phyloP scores from a whole-genome alignment of 768 basidiomycete species.

The Mycena capillaripes region DNA sequence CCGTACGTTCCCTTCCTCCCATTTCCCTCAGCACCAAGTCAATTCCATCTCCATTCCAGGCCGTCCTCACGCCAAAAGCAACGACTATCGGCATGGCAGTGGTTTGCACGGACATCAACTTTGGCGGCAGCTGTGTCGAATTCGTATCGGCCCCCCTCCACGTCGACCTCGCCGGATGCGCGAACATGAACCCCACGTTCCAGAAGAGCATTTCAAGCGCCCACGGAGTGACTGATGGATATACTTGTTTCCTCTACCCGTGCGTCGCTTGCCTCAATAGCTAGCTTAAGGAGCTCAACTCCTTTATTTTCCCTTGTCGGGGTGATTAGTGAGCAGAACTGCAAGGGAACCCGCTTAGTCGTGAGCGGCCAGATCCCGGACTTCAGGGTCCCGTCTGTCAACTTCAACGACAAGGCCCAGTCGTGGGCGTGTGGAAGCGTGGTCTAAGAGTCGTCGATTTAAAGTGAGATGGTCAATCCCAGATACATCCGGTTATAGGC shows the following conservation, averaged over 20 bases:
- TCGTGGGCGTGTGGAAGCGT: not conserved
- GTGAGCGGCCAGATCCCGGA: conserved; percentile 8
- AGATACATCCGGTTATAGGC: too few relatives aligned
- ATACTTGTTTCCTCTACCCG: conserved; percentile 10
- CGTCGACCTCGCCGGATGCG: not conserved
- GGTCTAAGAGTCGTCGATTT: too few relatives aligned
- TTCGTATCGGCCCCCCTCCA: not conserved
- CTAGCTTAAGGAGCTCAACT: not conserved
- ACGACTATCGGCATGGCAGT: not conserved
- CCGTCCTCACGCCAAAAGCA: not conserved
- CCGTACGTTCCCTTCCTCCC: not conserved
- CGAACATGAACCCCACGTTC: not conserved
- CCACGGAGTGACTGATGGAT: not conserved
- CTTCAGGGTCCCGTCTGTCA: not conserved
- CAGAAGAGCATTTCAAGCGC: not conserved
- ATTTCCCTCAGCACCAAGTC: not conserved
- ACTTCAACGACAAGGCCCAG: conserved; percentile 11
- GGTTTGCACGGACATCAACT: conserved; percentile 12
- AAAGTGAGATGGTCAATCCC: too few relatives aligned
- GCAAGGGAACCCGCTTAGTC: not conserved
- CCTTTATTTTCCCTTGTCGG: not conserved
- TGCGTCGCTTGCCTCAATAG: not conserved
- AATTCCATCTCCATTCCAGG: not conserved
- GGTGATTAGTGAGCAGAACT: not conserved
- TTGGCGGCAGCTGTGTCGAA: not conserved